Percentiles rank a stretch among this genome's conserved stretches.
phyloP scores from a whole-genome alignment of 176 grass and related monocot genomes.

The Avena eriantha region DNA sequence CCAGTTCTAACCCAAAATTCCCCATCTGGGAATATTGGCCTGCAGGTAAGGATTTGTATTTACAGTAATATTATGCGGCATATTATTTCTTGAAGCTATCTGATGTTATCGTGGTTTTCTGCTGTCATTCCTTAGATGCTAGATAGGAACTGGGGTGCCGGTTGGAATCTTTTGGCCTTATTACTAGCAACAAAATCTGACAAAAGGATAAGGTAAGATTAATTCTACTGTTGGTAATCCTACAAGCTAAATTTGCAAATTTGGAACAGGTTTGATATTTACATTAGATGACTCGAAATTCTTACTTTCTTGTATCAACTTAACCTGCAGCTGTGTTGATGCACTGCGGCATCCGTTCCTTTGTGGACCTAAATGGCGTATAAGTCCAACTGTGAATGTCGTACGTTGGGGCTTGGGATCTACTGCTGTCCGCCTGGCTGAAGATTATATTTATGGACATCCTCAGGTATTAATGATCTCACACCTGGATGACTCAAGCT shows the following conservation, averaged over 20 bases:
- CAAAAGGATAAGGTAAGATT: conserved; percentile 85
- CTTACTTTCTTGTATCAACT: conserved; percentile 21
- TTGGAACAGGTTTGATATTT: not conserved
- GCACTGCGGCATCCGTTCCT: conserved; percentile 94
- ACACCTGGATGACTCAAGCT: conserved; percentile 20
- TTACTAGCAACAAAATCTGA: conserved; percentile 84
- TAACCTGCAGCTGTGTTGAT: conserved; percentile 72
- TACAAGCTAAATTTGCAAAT: conserved; percentile 36
- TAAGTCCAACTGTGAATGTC: conserved; percentile 73
- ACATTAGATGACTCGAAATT: conserved; percentile 25
- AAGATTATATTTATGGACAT: conserved; percentile 95
- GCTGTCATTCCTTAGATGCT: conserved; percentile 66
- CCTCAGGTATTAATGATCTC: conserved; percentile 68
- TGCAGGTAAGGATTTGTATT: conserved; percentile 63
- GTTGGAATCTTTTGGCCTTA: conserved; percentile 94
- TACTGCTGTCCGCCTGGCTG: conserved; percentile 85
- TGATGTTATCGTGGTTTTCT: conserved; percentile 29
- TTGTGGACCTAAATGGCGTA: conserved; percentile 93
- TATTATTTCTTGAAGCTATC: conserved; percentile 42
- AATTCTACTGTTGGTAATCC: conserved; percentile 9
- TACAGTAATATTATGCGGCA: conserved; percentile 6
- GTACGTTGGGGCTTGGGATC: conserved; percentile 90
- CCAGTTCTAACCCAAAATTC: conserved; percentile 73
- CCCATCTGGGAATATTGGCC: conserved; percentile 81
- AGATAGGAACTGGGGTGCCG: conserved; percentile 89